Percentiles rank a stretch among this genome's conserved stretches.
Conservation (phyloP, 169 alveolate genomes). For the Cryptosporidium tyzzeri region DNA sequence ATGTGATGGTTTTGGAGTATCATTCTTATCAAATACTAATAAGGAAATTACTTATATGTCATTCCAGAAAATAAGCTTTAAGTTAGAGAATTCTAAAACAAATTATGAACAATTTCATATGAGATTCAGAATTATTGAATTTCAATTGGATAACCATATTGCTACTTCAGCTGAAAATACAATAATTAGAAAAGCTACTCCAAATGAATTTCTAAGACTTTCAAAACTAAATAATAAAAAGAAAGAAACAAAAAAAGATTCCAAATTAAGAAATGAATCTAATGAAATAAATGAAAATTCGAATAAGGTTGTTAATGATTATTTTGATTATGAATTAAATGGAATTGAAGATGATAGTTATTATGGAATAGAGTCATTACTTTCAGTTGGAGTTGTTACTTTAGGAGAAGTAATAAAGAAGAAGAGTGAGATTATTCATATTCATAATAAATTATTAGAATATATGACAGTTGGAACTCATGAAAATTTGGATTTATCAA, state of each 20-base stretch:
- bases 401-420: conserved; percentile 43
- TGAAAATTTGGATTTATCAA: neutral
- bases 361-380: conserved; percentile 29
- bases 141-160: conserved; percentile 53
- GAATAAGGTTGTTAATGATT: neutral
- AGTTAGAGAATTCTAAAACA: neutral
- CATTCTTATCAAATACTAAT: conserved; percentile 27
- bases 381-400: conserved; percentile 44
- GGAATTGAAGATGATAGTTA: conserved; percentile 1
- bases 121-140: conserved; percentile 49
- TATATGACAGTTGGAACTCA: conserved; percentile 40
- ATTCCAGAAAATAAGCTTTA: conserved; percentile 29
- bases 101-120: conserved; percentile 28
- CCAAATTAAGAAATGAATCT: neutral
- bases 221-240: neutral
- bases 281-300: neutral
- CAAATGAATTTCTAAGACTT: conserved; percentile 50
- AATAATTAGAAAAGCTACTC: conserved; percentile 50
- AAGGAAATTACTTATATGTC: conserved; percentile 50
- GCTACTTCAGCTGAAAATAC: conserved; percentile 56
- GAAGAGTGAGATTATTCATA: conserved; percentile 24
- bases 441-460: conserved; percentile 22
- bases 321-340: neutral
- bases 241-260: neutral
- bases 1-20: conserved; percentile 57